These are phyloP conservation scores for Fomitopsis betulina DNA, from an alignment of 1,284 basidiomycete species.

Conservation along the genomic window DNA sequence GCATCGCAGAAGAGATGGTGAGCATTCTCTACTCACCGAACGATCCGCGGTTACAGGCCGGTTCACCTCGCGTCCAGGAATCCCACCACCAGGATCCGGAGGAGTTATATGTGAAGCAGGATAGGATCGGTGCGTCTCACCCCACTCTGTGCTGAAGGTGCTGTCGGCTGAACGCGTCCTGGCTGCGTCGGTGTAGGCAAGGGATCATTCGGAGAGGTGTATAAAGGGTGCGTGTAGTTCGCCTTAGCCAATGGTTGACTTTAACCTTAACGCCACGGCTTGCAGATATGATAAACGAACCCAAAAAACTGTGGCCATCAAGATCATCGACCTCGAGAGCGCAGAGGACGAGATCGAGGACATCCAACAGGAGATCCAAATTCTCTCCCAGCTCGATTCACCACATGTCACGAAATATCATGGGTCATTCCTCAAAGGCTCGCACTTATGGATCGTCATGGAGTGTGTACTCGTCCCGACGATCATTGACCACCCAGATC, in stretches of 20 bases:
- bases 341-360: constrained; percentile 99
- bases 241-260: neutral
- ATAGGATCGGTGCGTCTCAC: constrained; percentile 78
- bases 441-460: constrained; percentile 99
- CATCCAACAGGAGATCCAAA: constrained; percentile 98
- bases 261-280: neutral
- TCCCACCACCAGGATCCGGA: constrained; percentile 81
- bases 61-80: constrained; percentile 41
- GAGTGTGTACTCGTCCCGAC: constrained; percentile 54
- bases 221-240: constrained; percentile 69
- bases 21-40: constrained; percentile 3
- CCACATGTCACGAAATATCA: constrained; percentile 96
- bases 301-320: constrained; percentile 92
- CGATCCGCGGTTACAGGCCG: constrained; percentile 1
- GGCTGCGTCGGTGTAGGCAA: constrained; percentile 56
- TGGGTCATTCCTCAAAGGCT: constrained; percentile 93
- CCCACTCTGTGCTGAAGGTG: neutral
- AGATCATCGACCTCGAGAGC: constrained; percentile 98
- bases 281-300: constrained; percentile 87
- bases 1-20: constrained; percentile 4
- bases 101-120: constrained; percentile 93
- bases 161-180: constrained; percentile 4
- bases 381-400: constrained; percentile 96
- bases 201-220: constrained; percentile 97
- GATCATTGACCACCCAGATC: constrained; percentile 7